Conservation (phyloP, 768 basidiomycete species). For the Podaxis sp. region DNA sequence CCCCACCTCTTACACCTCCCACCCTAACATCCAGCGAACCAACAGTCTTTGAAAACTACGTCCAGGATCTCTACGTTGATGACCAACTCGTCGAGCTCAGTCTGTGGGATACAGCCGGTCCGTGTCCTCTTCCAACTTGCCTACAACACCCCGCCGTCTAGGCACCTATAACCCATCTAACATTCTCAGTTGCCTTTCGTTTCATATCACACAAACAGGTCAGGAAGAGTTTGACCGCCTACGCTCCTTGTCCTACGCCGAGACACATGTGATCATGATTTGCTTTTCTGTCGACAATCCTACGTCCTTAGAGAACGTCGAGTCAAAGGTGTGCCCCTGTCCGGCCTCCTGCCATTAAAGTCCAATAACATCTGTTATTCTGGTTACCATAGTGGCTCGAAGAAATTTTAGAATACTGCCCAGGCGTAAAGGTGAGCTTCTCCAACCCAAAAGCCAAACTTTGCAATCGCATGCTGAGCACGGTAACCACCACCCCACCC, state of each 20-base stretch:
- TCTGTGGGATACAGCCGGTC: conserved; percentile 97
- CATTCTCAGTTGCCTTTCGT: conserved; percentile 14
- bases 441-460: neutral
- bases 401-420: conserved; percentile 89
- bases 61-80: conserved; percentile 85
- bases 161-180: conserved; percentile 2
- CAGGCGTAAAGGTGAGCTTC: conserved; percentile 82
- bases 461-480: too few relatives aligned
- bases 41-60: conserved; percentile 97
- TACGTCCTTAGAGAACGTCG: conserved; percentile 93
- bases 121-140: conserved; percentile 20
- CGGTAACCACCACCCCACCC: neutral
- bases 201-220: conserved; percentile 43
- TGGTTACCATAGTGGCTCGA: conserved; percentile 74
- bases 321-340: conserved; percentile 65
- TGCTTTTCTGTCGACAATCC: conserved; percentile 98
- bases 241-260: conserved; percentile 92
- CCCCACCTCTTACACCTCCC: neutral
- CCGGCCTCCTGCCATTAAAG: too few relatives aligned
- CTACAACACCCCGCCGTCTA: neutral
- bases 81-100: conserved; percentile 88
- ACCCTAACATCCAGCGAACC: conserved; percentile 57
- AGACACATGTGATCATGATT: conserved; percentile 94
- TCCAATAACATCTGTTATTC: neutral
- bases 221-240: conserved; percentile 96